Base-by-base conservation (phyloP, 306 rosid species). In the Citrullus amarus region DNA sequence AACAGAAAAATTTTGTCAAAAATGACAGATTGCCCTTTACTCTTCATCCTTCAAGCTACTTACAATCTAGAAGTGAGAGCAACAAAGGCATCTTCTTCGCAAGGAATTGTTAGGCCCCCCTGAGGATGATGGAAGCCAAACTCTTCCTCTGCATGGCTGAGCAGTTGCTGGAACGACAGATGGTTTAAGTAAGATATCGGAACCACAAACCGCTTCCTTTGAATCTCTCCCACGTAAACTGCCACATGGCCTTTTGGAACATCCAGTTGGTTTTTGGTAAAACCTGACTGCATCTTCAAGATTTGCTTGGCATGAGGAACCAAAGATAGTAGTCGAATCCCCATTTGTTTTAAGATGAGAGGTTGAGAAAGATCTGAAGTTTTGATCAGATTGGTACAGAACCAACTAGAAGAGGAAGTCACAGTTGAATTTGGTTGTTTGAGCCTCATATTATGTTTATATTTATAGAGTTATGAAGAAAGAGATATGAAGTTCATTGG, bases 31-130 rank as follows among this genome's bases (percentile, higher is more conserved):
- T 9, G 15, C n/a, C 17, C 53, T 41, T 11, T 41, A 1, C 17
- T 68, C 54, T 20, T 39, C 75, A 41, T 68, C 34, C 54, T 68
- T 70, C 56, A 70, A 22, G 57, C 6, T n/a, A 25, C 57, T 9
- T 68, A 16, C 62, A 85, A 61, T 41, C 57, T 32, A 60, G 86
- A 83, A 61, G 82, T 79, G 83, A 85, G 79, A 68, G 76, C 34
- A 15, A 77, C 6, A 10, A 88, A 88, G 25, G 75, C 57, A 53
- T 88, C 85, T 82, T 86, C 84, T 9, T 61, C 63, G 87, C 89
- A 88, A 9, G 87, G 89, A 72, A 86, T 88, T 28, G 83, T 84
- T 25, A 88, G 87, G 50, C 89, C 87, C 10, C 89, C 89, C 79
- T 70, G 84, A 9, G 84, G 89, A 80, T 88, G 86, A 77, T 63